Evolutionary conservation across 2,329 filamentous ascomycete species (phyloP).

Genomic region (Teratosphaeria zuluensis): DNA sequence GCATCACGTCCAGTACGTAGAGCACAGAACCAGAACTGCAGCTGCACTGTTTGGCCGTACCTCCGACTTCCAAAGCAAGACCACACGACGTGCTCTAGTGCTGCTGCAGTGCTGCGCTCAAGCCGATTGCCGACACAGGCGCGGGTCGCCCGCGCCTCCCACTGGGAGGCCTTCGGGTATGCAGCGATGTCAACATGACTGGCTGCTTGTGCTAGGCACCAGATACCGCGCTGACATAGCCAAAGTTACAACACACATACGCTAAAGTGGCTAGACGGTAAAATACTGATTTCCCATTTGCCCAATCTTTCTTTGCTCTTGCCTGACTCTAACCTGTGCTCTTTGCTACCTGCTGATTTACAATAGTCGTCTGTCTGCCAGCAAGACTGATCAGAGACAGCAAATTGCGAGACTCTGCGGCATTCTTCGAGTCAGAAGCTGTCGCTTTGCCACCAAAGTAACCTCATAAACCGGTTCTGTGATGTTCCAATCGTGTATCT

Average conservation of each 20-base stretch:
- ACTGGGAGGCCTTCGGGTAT: neutral
- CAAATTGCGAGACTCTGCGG: neutral
- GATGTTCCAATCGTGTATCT: neutral
- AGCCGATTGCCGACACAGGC: neutral
- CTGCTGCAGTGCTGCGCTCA: neutral
- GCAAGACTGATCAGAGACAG: neutral
- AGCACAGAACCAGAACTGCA: neutral
- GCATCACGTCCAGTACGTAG: neutral
- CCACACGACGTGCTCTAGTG: neutral
- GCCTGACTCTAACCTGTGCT: neutral
- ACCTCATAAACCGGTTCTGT: neutral
- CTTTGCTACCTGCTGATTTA: neutral
- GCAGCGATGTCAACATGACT: neutral
- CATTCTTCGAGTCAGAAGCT: neutral
- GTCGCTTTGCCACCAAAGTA: neutral
- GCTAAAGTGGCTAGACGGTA: neutral
- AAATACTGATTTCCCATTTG: neutral
- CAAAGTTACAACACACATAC: neutral
- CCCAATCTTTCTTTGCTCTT: neutral
- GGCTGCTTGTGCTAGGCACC: neutral
- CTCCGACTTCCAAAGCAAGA: neutral
- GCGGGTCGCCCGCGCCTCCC: neutral
- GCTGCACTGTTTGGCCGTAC: neutral
- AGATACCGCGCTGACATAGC: neutral
- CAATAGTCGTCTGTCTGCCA: neutral